Percentiles rank a stretch among this genome's conserved stretches.
Conservation (phyloP, 2,329 filamentous ascomycete species). For the Cercospora sp. region DNA sequence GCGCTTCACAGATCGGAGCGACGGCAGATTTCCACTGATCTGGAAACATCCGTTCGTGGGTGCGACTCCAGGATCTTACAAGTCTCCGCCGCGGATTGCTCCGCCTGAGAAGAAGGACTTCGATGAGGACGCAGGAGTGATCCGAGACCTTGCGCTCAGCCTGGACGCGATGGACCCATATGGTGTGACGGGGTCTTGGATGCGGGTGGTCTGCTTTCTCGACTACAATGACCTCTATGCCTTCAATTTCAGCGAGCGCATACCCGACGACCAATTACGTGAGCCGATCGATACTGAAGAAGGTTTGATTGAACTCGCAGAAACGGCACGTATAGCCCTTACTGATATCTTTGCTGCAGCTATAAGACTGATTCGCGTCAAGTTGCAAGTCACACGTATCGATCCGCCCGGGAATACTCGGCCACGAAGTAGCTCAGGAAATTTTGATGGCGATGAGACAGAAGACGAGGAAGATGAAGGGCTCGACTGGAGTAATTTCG, state of each 20-base stretch:
- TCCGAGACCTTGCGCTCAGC: constrained; percentile 42
- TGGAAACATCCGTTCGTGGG: constrained; percentile 60
- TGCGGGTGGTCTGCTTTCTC: constrained; percentile 55
- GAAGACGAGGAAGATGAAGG: constrained; percentile 31
- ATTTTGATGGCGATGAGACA: constrained; percentile 46
- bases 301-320: constrained; percentile 39
- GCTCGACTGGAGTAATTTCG: constrained; percentile 35
- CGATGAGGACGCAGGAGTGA: constrained; percentile 28
- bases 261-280: constrained; percentile 38
- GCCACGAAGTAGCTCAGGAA: background rate
- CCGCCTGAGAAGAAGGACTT: constrained; percentile 17
- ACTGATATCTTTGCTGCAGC: constrained; percentile 43
- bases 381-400: constrained; percentile 61
- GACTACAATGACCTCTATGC: constrained; percentile 72
- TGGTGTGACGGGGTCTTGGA: constrained; percentile 69
- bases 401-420: constrained; percentile 57
- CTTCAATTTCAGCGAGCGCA: constrained; percentile 64
- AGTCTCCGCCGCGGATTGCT: constrained; percentile 11
- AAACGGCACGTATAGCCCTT: constrained; percentile 33
- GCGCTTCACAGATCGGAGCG: constrained; percentile 45
- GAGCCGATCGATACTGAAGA: constrained; percentile 62
- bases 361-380: constrained; percentile 69
- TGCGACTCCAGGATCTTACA: constrained; percentile 43
- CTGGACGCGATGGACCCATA: constrained; percentile 66
- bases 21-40: constrained; percentile 52